Percentiles rank a stretch among this genome's conserved stretches.
Evolutionary conservation across 805 yeast genomes (phyloP).

Genomic region (Teunomyces stri): DNA sequence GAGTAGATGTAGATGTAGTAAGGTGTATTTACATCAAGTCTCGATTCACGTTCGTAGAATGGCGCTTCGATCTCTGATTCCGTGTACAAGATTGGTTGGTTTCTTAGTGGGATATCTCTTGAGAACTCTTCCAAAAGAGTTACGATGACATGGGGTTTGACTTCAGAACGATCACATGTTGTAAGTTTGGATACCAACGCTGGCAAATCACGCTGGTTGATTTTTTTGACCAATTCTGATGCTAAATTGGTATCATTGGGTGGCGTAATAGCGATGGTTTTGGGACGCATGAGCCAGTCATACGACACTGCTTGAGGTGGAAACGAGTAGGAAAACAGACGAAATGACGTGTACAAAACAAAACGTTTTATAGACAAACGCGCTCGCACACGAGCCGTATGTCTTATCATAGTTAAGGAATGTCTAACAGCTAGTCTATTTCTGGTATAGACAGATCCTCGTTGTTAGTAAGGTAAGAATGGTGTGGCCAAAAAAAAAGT

Average conservation of each 20-base stretch:
- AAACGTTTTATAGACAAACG: neutral
- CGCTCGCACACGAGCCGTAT: neutral
- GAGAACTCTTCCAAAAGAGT: slow-evolving; percentile 4
- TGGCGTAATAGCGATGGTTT: neutral
- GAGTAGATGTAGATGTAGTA: slow-evolving; percentile 11
- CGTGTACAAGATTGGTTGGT: neutral
- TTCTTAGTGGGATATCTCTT: neutral
- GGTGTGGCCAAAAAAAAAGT: neutral
- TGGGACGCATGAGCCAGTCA: slow-evolving; percentile 3
- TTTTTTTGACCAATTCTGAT: neutral
- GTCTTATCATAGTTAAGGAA: neutral
- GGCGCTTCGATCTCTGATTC: slow-evolving; percentile 9
- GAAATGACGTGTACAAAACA: neutral
- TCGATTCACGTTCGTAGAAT: slow-evolving; percentile 4
- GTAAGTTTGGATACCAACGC: slow-evolving; percentile 1
- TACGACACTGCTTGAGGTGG: neutral
- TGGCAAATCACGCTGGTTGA: neutral
- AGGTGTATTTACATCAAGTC: slow-evolving; percentile 5
- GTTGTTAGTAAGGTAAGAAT: neutral
- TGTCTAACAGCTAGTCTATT: neutral
- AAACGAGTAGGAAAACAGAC: neutral
- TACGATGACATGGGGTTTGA: slow-evolving; percentile 5
- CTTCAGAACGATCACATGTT: neutral
- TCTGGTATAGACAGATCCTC: neutral
- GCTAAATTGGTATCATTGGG: neutral